Percentiles rank a stretch among this genome's conserved stretches.
Evolutionary conservation across 2,329 filamentous ascomycete genomes (phyloP).

Genomic region (Teratosphaeria gauchensis): DNA sequence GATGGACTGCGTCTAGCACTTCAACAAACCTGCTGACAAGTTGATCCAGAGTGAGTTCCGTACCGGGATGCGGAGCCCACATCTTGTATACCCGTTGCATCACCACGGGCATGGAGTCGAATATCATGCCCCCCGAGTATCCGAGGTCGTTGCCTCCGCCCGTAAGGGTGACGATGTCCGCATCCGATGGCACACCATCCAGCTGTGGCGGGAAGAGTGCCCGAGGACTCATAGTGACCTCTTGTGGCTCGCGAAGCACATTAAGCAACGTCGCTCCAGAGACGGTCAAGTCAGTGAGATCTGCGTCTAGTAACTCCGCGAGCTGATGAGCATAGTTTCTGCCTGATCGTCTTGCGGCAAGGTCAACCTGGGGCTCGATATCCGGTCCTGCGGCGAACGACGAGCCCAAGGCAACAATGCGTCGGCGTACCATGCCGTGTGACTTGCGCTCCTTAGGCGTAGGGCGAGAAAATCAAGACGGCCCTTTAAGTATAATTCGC

Average conservation of each 20-base stretch:
- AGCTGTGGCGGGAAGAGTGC: slow-evolving; percentile 28
- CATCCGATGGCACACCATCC: slow-evolving; percentile 23
- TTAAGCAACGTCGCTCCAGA: slow-evolving; percentile 31
- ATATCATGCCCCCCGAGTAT: slow-evolving; percentile 3
- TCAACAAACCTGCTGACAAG: slow-evolving; percentile 3
- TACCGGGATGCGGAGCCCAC: neutral
- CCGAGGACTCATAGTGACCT: slow-evolving; percentile 6
- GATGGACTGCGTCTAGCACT: slow-evolving; percentile 6
- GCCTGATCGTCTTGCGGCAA: slow-evolving; percentile 23
- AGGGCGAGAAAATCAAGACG: too few relatives aligned
- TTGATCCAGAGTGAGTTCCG: neutral
- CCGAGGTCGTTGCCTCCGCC: slow-evolving; percentile 3
- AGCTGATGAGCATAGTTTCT: slow-evolving; percentile 31
- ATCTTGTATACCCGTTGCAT: neutral
- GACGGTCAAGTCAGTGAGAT: slow-evolving; percentile 18
- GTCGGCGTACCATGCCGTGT: neutral
- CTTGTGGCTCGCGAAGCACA: slow-evolving; percentile 28
- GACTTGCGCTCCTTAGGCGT: neutral
- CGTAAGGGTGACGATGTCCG: slow-evolving; percentile 25
- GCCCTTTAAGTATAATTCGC: too few relatives aligned
- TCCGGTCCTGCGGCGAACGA: slow-evolving; percentile 23
- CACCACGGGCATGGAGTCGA: neutral
- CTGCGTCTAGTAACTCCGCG: slow-evolving; percentile 20
- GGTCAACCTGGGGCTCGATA: slow-evolving; percentile 25
- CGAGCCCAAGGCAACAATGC: slow-evolving; percentile 9